A percentile compares a stretch with the other conserved stretches of the same genome.
These are phyloP conservation scores for Panicum virgatum DNA, from an alignment of 202 grass and related monocot species.

Conservation along the genomic window DNA sequence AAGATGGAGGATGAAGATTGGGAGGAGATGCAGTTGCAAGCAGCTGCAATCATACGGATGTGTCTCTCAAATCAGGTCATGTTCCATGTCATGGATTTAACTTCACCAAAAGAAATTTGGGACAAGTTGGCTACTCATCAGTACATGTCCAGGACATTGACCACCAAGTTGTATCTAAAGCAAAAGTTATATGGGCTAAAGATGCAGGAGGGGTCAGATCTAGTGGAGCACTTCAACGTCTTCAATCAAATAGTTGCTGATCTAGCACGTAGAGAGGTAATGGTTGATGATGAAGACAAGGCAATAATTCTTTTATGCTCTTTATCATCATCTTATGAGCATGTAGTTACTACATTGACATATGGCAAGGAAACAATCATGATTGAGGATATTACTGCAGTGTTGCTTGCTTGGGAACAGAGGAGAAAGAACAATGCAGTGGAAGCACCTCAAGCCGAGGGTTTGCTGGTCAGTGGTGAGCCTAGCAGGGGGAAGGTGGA, in stretches of 20 bases:
- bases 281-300: background rate
- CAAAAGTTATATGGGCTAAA: background rate
- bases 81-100: background rate
- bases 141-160: background rate
- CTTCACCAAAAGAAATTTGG: background rate
- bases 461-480: no score
- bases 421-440: background rate
- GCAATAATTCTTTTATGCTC: background rate
- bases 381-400: background rate
- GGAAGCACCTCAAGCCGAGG: no score
- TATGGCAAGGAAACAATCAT: background rate
- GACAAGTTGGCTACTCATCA: background rate
- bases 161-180: background rate
- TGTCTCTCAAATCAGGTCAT: background rate
- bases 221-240: background rate
- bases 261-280: background rate
- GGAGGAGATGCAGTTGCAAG: background rate
- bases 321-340: background rate
- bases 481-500: no score
- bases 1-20: background rate
- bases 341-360: background rate
- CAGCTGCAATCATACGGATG: background rate
- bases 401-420: background rate
- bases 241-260: background rate
- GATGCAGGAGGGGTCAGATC: background rate